These are phyloP conservation scores for Pulicaria dysenterica DNA, from an alignment of 129 eudicot species.

Conservation along the genomic window DNA sequence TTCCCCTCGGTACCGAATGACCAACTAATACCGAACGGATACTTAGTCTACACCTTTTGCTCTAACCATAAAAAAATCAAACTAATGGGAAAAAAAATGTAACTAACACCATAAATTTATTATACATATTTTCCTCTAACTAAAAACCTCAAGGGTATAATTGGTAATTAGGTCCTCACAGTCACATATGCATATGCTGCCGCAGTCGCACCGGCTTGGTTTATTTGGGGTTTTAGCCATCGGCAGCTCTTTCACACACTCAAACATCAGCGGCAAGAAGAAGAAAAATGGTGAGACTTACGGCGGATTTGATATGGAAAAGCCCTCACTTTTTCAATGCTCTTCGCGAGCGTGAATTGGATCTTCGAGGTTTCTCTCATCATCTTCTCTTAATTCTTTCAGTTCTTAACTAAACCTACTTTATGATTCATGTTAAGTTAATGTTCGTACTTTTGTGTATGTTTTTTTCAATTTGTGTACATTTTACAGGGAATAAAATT, in stretches of 20 bases:
- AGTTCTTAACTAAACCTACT: conserved; percentile 8
- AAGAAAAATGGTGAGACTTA: conserved; percentile 74
- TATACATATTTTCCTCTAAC: too few relatives aligned
- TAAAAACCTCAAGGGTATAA: conserved; percentile 20
- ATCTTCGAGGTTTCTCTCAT: conserved; percentile 79
- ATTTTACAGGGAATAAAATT: conserved; percentile 73
- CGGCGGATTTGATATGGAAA: conserved; percentile 93
- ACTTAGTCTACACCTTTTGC: too few relatives aligned
- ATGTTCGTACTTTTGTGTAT: background rate
- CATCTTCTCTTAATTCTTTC: background rate
- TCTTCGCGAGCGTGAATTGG: conserved; percentile 89
- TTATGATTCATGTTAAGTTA: background rate
- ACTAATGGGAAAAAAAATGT: too few relatives aligned
- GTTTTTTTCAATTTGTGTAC: background rate
- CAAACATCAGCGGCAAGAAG: background rate
- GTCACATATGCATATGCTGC: background rate
- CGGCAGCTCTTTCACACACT: background rate
- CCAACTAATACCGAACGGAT: too few relatives aligned
- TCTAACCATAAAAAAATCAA: too few relatives aligned
- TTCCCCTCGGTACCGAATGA: too few relatives aligned
- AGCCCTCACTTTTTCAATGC: conserved; percentile 98
- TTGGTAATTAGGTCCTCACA: background rate
- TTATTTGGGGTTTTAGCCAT: conserved; percentile 41
- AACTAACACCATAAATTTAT: too few relatives aligned
- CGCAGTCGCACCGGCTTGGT: conserved; percentile 6